phyloP scores from a whole-genome alignment of 2,329 filamentous ascomycete genomes.

The Epichloe bromicola region DNA sequence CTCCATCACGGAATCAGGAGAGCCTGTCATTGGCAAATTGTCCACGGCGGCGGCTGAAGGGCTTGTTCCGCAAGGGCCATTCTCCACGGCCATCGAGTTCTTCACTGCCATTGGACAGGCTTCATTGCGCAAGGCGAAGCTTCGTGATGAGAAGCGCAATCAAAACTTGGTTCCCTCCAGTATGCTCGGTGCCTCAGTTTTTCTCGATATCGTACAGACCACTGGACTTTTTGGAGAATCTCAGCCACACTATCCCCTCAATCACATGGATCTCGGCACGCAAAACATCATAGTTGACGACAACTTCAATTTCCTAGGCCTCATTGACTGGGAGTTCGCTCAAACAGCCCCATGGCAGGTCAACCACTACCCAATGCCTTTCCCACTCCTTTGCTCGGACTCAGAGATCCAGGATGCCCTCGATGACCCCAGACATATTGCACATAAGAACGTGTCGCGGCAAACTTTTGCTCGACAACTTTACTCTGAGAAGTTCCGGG shows the following conservation, averaged over 20 bases:
- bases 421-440: constrained; percentile 8
- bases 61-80: too few relatives aligned
- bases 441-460: constrained; percentile 8
- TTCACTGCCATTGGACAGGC: too few relatives aligned
- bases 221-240: constrained; percentile 10
- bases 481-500: constrained; percentile 8
- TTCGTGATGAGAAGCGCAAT: too few relatives aligned
- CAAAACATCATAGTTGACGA: constrained; percentile 21
- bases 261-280: constrained; percentile 21
- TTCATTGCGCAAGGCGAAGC: too few relatives aligned
- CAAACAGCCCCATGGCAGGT: constrained; percentile 18
- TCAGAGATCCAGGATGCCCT: constrained; percentile 8
- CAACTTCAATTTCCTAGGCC: constrained; percentile 16
- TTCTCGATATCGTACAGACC: constrained; percentile 12
- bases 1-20: constrained; percentile 7
- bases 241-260: constrained; percentile 12
- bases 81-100: too few relatives aligned
- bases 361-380: constrained; percentile 19
- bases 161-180: too few relatives aligned
- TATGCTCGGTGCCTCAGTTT: constrained; percentile 6
- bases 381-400: constrained; percentile 9
- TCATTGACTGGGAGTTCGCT: constrained; percentile 22
- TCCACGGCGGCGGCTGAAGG: too few relatives aligned
- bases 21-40: constrained; percentile 3
- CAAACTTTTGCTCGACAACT: not conserved